Base-by-base conservation (phyloP, 2,329 filamentous ascomycete species). In the Fusarium sp. region DNA sequence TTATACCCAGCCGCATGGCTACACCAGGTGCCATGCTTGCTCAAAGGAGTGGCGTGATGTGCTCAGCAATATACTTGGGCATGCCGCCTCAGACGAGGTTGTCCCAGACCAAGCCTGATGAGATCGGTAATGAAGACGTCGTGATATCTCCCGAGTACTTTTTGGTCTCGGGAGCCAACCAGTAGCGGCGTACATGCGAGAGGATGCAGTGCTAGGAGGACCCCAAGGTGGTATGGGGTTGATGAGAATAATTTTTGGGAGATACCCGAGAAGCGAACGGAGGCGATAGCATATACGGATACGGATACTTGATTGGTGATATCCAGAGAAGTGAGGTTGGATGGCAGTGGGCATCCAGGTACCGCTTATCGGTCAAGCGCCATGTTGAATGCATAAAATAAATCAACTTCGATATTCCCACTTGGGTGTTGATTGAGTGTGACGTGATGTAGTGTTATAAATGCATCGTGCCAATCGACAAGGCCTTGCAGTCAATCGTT, bases 1-100 rank as follows among this genome's bases (percentile, higher is more conserved):
- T 74, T 73, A 75, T 75, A 75, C 73, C 73, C 73, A 62, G 73
- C 73, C 73, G 42, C 61, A 70, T 69, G 73, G 71, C 70, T 73
- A 72, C 51, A 53, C 49, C 54, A 64, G 68, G 68, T 70, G 63
- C 53, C 57, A 64, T 73, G 65, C 37, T 72, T 72, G 67, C 67
- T 67, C 60, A 57, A 47, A 66, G 61, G 48, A 68, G 44, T 49
- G 32, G 56, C 47, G 48, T 57, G 66, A 59, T 45, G 45, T 64
- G 49, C 57, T 57, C 42, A 37, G 58, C 58, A 48, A 51, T 54
- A 65, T 27, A 34, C 44, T 58, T 37, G 51, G 61, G 61, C 61
- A 65, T 60, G 52, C 58, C 58, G 57, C 61, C 58, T 71, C 59
- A n/a, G 55, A 58, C 46, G 51, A 65, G 67, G 60, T 49, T 57